These are phyloP conservation scores for Leccinum obscurum DNA, from an alignment of 768 basidiomycete species.

Conservation along the genomic window DNA sequence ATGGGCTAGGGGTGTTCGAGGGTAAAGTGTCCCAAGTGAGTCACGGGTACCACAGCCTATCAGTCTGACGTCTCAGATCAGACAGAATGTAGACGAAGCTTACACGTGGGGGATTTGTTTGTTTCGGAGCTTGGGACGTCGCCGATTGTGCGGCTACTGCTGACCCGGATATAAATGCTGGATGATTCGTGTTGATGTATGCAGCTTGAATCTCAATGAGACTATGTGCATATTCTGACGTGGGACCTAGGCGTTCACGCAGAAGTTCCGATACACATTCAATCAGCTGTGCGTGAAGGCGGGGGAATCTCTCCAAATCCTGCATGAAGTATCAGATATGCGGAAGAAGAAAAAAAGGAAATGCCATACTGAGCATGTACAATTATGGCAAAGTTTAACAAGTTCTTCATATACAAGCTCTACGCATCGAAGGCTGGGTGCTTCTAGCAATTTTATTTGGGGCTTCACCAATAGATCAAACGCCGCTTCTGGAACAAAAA, in stretches of 20 bases:
- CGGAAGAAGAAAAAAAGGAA: neutral
- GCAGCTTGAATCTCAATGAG: conserved; percentile 97
- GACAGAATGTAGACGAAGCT: conserved; percentile 26
- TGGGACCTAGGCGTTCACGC: conserved; percentile 92
- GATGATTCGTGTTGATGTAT: conserved; percentile 99
- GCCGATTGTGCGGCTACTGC: conserved; percentile 57
- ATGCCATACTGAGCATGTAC: conserved; percentile 78
- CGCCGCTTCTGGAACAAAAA: conserved; percentile 96
- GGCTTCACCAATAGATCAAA: conserved; percentile 98
- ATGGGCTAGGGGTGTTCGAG: conserved; percentile 46
- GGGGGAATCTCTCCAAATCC: conserved; percentile 96
- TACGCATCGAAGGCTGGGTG: conserved; percentile 92
- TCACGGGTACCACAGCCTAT: conserved; percentile 16
- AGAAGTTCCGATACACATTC: conserved; percentile 97
- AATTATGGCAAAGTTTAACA: conserved; percentile 99
- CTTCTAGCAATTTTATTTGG: conserved; percentile 94
- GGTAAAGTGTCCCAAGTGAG: conserved; percentile 8
- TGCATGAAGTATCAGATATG: conserved; percentile 34
- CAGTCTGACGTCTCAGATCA: conserved; percentile 10
- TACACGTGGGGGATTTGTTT: conserved; percentile 53
- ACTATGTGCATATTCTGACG: conserved; percentile 94
- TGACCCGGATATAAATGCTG: conserved; percentile 85
- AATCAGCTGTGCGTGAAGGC: conserved; percentile 88
- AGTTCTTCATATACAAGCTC: conserved; percentile 98
- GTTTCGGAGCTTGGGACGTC: conserved; percentile 41